A percentile compares a stretch with the other conserved stretches of the same genome.
These are phyloP conservation scores for Candida nitratophila DNA, from an alignment of 805 yeast genomes.

Conservation along the genomic window DNA sequence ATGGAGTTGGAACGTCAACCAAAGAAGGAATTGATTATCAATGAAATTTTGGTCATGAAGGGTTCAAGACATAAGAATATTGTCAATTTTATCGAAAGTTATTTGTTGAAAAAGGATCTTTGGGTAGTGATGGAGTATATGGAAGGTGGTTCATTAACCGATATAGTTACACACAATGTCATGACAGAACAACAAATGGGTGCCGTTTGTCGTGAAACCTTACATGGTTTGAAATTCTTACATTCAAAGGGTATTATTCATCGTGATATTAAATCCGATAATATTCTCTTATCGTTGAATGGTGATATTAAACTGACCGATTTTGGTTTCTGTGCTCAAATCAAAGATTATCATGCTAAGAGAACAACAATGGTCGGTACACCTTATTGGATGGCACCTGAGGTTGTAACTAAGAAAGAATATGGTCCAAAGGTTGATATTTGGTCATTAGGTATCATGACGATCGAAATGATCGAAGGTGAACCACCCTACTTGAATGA, in stretches of 20 bases:
- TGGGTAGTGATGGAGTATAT: conserved; percentile 99
- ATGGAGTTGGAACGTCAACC: conserved; percentile 95
- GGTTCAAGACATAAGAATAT: conserved; percentile 86
- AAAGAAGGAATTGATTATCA: conserved; percentile 87
- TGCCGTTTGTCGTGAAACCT: conserved; percentile 87
- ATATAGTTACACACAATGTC: conserved; percentile 81
- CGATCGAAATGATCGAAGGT: conserved; percentile 81
- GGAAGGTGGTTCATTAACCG: conserved; percentile 98
- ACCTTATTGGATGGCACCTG: conserved; percentile 91
- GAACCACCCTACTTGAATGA: conserved; percentile 82
- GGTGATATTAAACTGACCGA: conserved; percentile 95
- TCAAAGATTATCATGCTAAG: conserved; percentile 64
- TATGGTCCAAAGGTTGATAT: conserved; percentile 79
- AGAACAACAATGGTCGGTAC: conserved; percentile 86
- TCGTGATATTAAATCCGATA: conserved; percentile 94
- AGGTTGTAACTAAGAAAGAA: conserved; percentile 72
- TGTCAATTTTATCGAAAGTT: conserved; percentile 89
- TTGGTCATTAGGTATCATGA: conserved; percentile 82
- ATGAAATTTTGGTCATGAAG: conserved; percentile 94
- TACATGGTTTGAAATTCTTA: conserved; percentile 77
- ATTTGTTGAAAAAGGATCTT: conserved; percentile 64
- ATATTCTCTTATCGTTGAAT: conserved; percentile 69
- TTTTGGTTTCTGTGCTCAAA: conserved; percentile 67
- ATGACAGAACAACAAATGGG: conserved; percentile 95
- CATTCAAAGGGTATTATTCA: conserved; percentile 93